A percentile compares a stretch with the other conserved stretches of the same genome.
Conservation (phyloP, 805 yeast genomes). For the Wickerhamiella allomyrinae region DNA sequence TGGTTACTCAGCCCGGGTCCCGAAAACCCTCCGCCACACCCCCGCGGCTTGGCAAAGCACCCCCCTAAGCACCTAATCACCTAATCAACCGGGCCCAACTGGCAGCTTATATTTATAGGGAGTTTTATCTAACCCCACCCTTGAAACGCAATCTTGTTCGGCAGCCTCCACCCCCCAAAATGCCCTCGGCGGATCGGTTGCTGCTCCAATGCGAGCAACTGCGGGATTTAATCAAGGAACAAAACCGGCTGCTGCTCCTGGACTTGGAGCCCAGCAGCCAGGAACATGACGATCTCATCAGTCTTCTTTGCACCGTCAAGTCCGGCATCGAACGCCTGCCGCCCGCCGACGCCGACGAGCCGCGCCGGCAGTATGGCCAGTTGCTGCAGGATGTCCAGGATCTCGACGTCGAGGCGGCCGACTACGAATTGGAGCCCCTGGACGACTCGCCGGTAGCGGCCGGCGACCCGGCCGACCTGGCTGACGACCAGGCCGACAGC, state of each 20-base stretch:
- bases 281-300: conserved; percentile 13
- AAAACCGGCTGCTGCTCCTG: conserved; percentile 16
- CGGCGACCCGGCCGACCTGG: neutral
- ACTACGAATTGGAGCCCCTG: neutral
- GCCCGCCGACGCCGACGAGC: conserved; percentile 1
- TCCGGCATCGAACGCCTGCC: conserved; percentile 3
- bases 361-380: conserved; percentile 1
- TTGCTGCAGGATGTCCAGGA: neutral
- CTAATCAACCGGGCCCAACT: no score
- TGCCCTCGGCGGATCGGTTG: conserved; percentile 8
- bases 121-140: no score
- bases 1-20: no score
- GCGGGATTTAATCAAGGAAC: conserved; percentile 15
- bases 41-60: no score
- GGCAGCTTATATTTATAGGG: no score
- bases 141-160: no score
- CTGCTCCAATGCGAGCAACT: conserved; percentile 15
- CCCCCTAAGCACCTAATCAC: no score
- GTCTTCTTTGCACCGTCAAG: conserved; percentile 7
- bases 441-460: neutral
- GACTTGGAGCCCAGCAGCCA: conserved; percentile 17
- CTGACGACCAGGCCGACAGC: neutral
- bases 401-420: neutral
- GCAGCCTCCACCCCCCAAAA: no score
- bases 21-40: no score